Base-by-base conservation (phyloP, 2,329 filamentous ascomycete species). In the Rutstroemia sp. region DNA sequence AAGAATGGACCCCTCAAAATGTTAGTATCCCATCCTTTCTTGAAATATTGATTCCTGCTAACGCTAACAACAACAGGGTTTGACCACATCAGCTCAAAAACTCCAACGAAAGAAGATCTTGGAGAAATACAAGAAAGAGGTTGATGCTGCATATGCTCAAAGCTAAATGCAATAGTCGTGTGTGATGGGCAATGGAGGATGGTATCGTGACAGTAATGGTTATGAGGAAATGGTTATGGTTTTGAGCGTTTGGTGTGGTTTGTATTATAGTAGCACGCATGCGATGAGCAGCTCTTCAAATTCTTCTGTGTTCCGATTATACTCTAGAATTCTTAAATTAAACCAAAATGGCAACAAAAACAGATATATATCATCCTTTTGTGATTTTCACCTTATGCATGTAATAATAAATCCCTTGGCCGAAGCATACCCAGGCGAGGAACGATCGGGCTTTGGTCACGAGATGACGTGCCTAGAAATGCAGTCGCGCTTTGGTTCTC, bases 1-100 rank as follows among this genome's bases (percentile, higher is more conserved):
- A 92, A 68, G 90, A 95, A 72, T 95, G 90, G 90, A 92, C 87
- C 55, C 88, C 90, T 53, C 80, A 84, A 58, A 94, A 85, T 69
- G 89, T 92, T 76, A 84, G 88, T 80, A 21, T 37, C 7, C 9
- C 17, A 44, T 45, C 5, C 10, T 12, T 10, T 30, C n/a, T 30
- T 16, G 48, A 34, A 71, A 71, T 59, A 68, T 72, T 65, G 66
- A 72, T 69, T 51, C 55, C 65, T 72, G 16, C 46, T 72, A 68
- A 72, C 62, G 16, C 46, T 72, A 68, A 72, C 62, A 47, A 30
- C 59, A 34, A 54, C 62, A 87, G 84, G 77, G 78, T 56, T 76
- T 83, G 56, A 80, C 85, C 55, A 88, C 85, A 48, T 84, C 85
- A 10, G 86, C 86, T 2, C 85, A 88, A 71, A 89, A 89, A 68